Base-by-base conservation (phyloP, 176 grass and related monocot genomes). In the Cymbopogon citratus region DNA sequence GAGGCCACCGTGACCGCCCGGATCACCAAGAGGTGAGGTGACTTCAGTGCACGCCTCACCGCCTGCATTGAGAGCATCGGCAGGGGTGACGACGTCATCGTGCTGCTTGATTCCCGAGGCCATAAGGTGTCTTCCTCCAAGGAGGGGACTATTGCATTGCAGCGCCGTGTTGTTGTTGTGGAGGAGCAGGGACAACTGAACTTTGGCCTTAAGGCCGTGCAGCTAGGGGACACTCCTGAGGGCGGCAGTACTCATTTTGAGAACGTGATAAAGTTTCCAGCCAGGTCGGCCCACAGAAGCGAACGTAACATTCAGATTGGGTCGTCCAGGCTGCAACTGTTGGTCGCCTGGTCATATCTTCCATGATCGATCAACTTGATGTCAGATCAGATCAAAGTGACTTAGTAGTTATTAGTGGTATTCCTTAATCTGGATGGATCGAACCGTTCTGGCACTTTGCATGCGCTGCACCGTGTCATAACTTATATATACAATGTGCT, bases 1-100 rank as follows among this genome's bases (percentile, higher is more conserved):
- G 78, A 80, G 34, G 78, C 78, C 2, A 80, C 78, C 33, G 56
- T 80, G n/a, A 23, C n/a, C 5, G 13, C 23, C 63, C 46, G 21
- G 4, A 23, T 80, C 31, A 14, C 9, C 46, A 27, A 34, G 9
- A 65, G 78, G 11, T 68, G 46, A 1, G 4, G 13, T 16, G 48
- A 67, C n/a, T 69, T 69, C 2, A 69, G 33, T 12, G 78, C 78
- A 2, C 33, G 78, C n/a, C 24, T 80, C 46, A 80, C n/a, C 6
- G 35, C 63, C 7, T 66, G 13, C 28, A 65, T n/a, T 0, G 9
- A 13, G 13, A 83, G 59, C 41, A 51, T 83, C 9, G 29, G 45
- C 2, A 10, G 40, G 0, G 10, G 10, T 10, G 40, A 43, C 2
- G 70, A 83, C 28, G 59, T 74, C 1, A 24, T 52, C 27, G 81